Percentiles rank a stretch among this genome's conserved stretches.
Evolutionary conservation across 148 eudicot species (phyloP).

Genomic region (Pharnaceum exiguum): DNA sequence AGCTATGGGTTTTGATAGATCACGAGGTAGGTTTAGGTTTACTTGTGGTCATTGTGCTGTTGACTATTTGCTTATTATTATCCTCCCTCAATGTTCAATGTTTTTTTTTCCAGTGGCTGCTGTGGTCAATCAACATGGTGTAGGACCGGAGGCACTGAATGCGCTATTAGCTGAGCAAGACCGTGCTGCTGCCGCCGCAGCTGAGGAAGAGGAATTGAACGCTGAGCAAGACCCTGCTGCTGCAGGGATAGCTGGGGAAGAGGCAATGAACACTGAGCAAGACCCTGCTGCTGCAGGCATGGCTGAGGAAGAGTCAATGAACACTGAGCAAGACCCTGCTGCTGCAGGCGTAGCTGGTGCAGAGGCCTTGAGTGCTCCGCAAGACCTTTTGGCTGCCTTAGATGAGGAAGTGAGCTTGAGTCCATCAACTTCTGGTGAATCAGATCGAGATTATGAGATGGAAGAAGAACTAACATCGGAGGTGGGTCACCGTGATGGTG

Average conservation of each 20-base stretch:
- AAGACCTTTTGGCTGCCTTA: constrained; percentile 8
- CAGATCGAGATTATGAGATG: constrained; percentile 67
- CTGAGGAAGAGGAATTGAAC: constrained; percentile 7
- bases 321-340: constrained; percentile 2
- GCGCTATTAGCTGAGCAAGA: constrained; percentile 30
- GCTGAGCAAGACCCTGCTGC: constrained; percentile 13
- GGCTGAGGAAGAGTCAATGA: constrained; percentile 3
- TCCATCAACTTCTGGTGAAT: constrained; percentile 21
- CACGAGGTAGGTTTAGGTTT: constrained; percentile 39
- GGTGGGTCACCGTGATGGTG: constrained; percentile 41
- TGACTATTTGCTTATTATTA: background rate
- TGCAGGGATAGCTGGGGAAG: constrained; percentile 2
- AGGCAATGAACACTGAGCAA: background rate
- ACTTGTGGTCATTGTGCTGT: no score
- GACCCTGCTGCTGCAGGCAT: constrained; percentile 4
- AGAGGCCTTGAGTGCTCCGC: background rate
- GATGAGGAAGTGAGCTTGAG: constrained; percentile 13
- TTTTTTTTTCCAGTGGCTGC: constrained; percentile 33
- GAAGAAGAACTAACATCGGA: constrained; percentile 63
- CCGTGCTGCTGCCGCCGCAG: constrained; percentile 10
- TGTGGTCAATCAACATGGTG: constrained; percentile 41
- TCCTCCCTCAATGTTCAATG: background rate
- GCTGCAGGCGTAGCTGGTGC: constrained; percentile 7
- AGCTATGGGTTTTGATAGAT: constrained; percentile 65
- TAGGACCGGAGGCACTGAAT: constrained; percentile 40